Conservation (phyloP, 2,329 filamentous ascomycete genomes). For the Alternaria ventricosa region DNA sequence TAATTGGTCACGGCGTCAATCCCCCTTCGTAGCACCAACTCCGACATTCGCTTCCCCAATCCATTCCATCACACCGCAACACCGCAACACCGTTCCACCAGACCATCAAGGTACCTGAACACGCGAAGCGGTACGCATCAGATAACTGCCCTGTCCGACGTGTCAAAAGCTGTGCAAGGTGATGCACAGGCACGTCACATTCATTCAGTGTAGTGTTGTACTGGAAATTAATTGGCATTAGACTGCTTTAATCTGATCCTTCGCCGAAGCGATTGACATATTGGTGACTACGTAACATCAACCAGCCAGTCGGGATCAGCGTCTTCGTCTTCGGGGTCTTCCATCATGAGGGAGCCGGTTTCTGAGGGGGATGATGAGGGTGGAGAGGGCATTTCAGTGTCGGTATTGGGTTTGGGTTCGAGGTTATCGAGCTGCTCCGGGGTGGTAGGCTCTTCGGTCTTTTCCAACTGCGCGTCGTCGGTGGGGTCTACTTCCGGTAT, state of each 20-base stretch:
- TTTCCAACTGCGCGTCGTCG: neutral
- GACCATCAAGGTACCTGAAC: slow-evolving; percentile 7
- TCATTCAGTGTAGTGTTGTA: neutral
- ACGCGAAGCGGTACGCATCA: neutral
- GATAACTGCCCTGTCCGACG: neutral
- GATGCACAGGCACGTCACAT: neutral
- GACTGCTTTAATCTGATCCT: neutral
- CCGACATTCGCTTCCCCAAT: neutral
- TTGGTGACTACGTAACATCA: slow-evolving; percentile 19
- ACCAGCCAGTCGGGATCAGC: slow-evolving; percentile 69
- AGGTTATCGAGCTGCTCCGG: neutral
- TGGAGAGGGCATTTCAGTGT: slow-evolving; percentile 1
- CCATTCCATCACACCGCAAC: neutral
- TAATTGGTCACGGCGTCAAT: neutral
- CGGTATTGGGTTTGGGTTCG: neutral
- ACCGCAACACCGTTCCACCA: neutral
- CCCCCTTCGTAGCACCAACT: neutral
- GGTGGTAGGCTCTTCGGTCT: neutral
- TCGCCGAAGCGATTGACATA: neutral
- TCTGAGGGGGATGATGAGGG: slow-evolving; percentile 45
- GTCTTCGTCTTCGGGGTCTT: slow-evolving; percentile 70
- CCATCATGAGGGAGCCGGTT: slow-evolving; percentile 60
- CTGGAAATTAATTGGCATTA: neutral
- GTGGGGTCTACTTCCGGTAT: slow-evolving; percentile 3
- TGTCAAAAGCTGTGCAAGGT: neutral